Evolutionary conservation across 2,329 filamentous ascomycete species (phyloP).

Genomic region (Uncinocarpus reesii): DNA sequence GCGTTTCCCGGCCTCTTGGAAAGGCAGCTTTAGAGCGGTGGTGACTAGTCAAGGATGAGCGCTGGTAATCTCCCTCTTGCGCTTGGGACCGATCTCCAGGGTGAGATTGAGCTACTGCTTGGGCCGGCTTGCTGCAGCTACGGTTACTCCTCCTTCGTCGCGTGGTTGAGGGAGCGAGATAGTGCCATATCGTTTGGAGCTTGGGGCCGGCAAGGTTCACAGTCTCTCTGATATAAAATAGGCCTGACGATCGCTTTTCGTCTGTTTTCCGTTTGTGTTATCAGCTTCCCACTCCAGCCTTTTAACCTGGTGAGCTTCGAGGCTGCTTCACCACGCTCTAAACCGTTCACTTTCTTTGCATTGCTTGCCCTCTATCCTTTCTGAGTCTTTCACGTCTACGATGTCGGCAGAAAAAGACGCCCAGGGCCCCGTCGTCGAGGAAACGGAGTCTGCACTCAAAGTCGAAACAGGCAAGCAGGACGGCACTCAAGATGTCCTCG

Average conservation of each 20-base stretch:
- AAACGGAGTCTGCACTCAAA: not conserved
- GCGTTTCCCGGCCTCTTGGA: not conserved
- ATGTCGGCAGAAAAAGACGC: not conserved
- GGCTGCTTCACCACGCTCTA: not conserved
- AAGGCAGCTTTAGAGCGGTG: no score
- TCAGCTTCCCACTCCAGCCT: no score
- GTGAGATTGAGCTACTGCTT: no score
- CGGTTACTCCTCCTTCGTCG: not conserved
- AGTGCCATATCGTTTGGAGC: not conserved
- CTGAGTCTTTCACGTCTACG: not conserved
- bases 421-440: not conserved
- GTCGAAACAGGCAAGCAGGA: not conserved
- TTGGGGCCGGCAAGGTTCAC: not conserved
- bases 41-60: no score
- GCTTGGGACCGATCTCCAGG: no score
- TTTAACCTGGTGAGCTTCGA: not conserved
- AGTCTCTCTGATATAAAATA: not conserved
- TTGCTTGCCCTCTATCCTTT: not conserved
- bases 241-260: not conserved
- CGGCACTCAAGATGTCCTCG: not conserved
- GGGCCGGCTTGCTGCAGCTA: not conserved
- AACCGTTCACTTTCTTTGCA: not conserved
- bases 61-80: no score
- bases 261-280: no score
- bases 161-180: not conserved